These are phyloP conservation scores for Eucommia ulmoides DNA, from an alignment of 257 asterid species.

Conservation along the genomic window DNA sequence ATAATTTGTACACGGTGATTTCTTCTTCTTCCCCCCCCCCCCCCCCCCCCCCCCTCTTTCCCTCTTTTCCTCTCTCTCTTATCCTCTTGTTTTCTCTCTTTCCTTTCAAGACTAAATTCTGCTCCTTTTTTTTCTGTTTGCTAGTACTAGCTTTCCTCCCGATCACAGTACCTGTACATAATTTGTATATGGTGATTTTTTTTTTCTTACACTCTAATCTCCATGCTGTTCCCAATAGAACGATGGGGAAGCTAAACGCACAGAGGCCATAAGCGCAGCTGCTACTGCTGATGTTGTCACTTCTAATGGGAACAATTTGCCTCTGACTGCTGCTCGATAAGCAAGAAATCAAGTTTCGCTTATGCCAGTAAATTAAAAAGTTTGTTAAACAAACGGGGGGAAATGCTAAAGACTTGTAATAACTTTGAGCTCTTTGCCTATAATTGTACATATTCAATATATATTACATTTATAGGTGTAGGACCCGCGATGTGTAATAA, in stretches of 20 bases:
- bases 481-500: not conserved
- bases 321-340: conserved; percentile 17
- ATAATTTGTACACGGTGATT: no score
- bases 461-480: not conserved
- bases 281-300: conserved; percentile 29
- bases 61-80: no score
- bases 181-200: not conserved
- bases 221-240: conserved; percentile 19
- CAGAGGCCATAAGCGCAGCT: conserved; percentile 24
- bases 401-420: not conserved
- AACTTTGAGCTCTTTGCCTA: not conserved
- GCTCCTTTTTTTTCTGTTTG: no score
- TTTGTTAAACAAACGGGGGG: not conserved
- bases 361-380: not conserved
- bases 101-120: no score
- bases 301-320: conserved; percentile 31
- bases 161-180: no score
- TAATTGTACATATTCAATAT: not conserved
- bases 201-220: conserved; percentile 3
- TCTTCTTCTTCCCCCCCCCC: no score
- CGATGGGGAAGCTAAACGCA: conserved; percentile 36
- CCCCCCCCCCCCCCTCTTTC: no score
- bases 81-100: no score
- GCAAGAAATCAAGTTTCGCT: conserved; percentile 1
- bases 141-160: no score